Evolutionary conservation across 2,329 filamentous ascomycete genomes (phyloP).

Genomic region (Colletotrichum euphorbiae): DNA sequence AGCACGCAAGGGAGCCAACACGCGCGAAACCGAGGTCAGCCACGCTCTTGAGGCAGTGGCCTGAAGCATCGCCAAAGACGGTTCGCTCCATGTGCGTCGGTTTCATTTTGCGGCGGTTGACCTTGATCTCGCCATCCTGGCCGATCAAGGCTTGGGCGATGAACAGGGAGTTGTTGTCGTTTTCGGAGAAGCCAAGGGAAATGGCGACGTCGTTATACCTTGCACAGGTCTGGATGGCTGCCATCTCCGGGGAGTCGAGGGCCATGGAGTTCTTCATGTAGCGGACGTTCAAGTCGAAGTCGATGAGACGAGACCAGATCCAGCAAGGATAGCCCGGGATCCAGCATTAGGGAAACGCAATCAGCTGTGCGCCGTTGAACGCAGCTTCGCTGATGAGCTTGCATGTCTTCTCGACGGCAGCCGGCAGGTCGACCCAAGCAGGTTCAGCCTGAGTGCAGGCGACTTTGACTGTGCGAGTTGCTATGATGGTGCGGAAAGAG

Average conservation of each 20-base stretch:
- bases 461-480: slow-evolving; percentile 46
- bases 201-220: slow-evolving; percentile 58
- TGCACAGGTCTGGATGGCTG: slow-evolving; percentile 53
- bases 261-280: slow-evolving; percentile 57
- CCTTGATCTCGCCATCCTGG: slow-evolving; percentile 52
- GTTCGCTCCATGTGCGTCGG: slow-evolving; percentile 65
- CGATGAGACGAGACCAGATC: slow-evolving; percentile 50
- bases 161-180: slow-evolving; percentile 58
- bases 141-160: slow-evolving; percentile 60
- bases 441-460: slow-evolving; percentile 70
- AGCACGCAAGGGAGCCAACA: slow-evolving; percentile 66
- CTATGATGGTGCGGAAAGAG: not conserved
- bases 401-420: slow-evolving; percentile 67
- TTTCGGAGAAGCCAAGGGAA: slow-evolving; percentile 63
- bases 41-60: slow-evolving; percentile 53
- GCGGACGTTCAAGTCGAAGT: slow-evolving; percentile 44
- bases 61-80: slow-evolving; percentile 47
- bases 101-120: slow-evolving; percentile 62
- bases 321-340: slow-evolving; percentile 66
- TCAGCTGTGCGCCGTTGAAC: slow-evolving; percentile 62
- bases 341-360: slow-evolving; percentile 67
- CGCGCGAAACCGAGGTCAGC: slow-evolving; percentile 62
- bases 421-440: slow-evolving; percentile 68
- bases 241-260: slow-evolving; percentile 57
- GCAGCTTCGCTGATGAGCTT: slow-evolving; percentile 67